Evolutionary conservation across 2,329 filamentous ascomycete species (phyloP).

Genomic region (Fusarium sambucinum): DNA sequence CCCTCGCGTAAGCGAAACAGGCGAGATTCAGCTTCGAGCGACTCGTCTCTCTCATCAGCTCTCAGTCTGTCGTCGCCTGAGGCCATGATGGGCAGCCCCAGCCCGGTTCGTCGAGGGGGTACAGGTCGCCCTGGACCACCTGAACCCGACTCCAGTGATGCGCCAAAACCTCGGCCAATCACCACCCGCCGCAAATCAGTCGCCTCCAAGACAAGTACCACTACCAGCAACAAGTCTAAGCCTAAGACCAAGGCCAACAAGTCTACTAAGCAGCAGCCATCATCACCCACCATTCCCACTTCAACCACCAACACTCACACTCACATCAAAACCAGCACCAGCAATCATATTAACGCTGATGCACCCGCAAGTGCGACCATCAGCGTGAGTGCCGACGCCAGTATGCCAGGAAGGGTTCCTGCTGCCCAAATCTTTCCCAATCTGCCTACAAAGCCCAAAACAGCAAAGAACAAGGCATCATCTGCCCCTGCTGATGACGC

Average conservation of each 20-base stretch:
- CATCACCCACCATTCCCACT: slow-evolving; percentile 44
- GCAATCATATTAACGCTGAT: slow-evolving; percentile 29
- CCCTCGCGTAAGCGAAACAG: slow-evolving; percentile 54
- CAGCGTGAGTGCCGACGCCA: slow-evolving; percentile 50
- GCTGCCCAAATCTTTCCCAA: slow-evolving; percentile 52
- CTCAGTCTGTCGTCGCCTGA: slow-evolving; percentile 57
- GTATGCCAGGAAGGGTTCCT: slow-evolving; percentile 57
- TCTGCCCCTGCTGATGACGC: slow-evolving; percentile 49
- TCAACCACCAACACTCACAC: slow-evolving; percentile 32
- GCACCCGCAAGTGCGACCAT: slow-evolving; percentile 45
- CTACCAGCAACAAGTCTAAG: slow-evolving; percentile 48
- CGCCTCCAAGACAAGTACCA: slow-evolving; percentile 52
- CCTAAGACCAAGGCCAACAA: slow-evolving; percentile 40
- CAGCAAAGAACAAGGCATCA: slow-evolving; percentile 49
- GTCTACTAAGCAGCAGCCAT: slow-evolving; percentile 53
- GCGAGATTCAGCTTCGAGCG: slow-evolving; percentile 56
- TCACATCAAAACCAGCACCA: slow-evolving; percentile 9
- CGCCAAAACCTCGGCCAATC: slow-evolving; percentile 57
- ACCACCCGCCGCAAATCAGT: slow-evolving; percentile 56
- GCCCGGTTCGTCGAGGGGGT: slow-evolving; percentile 48
- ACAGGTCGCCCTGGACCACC: slow-evolving; percentile 40
- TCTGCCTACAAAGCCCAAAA: slow-evolving; percentile 47
- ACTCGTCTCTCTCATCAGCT: slow-evolving; percentile 58
- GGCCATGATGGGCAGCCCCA: slow-evolving; percentile 47
- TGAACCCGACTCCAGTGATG: slow-evolving; percentile 51